Percentiles rank a stretch among this genome's conserved stretches.
Evolutionary conservation across 1,139 yeast species (phyloP).

Genomic region (Saccharomyces hybrid): DNA sequence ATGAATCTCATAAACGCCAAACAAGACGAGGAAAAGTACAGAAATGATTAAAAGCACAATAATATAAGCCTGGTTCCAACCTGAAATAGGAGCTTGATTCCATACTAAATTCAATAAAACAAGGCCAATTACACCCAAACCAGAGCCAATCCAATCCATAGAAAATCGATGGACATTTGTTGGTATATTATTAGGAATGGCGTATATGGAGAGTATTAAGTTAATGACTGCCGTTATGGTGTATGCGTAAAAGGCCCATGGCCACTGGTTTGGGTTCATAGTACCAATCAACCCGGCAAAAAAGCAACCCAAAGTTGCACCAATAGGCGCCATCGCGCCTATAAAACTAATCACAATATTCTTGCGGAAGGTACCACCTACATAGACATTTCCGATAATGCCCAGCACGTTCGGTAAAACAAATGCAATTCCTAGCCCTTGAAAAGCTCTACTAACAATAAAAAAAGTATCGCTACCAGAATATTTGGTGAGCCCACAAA

Average conservation of each 20-base stretch:
- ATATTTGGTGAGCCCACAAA: constrained; percentile 45
- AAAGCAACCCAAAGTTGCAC: constrained; percentile 45
- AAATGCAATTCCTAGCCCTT: constrained; percentile 50
- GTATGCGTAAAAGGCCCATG: constrained; percentile 47
- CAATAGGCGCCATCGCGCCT: constrained; percentile 51
- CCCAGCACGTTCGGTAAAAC: constrained; percentile 49
- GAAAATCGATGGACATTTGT: constrained; percentile 18
- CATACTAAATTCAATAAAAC: too few species aligned
- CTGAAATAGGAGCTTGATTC: too few species aligned
- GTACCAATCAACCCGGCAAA: constrained; percentile 44
- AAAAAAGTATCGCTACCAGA: constrained; percentile 40
- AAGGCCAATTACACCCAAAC: constrained; percentile 22
- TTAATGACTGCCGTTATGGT: constrained; percentile 35
- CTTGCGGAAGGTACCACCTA: constrained; percentile 40
- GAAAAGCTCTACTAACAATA: constrained; percentile 46
- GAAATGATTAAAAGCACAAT: too few species aligned
- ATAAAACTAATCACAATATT: constrained; percentile 45
- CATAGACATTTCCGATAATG: constrained; percentile 42
- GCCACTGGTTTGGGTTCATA: constrained; percentile 37
- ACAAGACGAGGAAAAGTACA: too few species aligned
- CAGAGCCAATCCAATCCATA: constrained; percentile 44
- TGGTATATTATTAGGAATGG: constrained; percentile 35
- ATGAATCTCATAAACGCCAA: constrained; percentile 17
- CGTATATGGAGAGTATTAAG: constrained; percentile 29
- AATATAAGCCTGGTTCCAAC: too few species aligned